Evolutionary conservation across 805 yeast species (phyloP).

Genomic region (Kurtzmaniella cleridarum): DNA sequence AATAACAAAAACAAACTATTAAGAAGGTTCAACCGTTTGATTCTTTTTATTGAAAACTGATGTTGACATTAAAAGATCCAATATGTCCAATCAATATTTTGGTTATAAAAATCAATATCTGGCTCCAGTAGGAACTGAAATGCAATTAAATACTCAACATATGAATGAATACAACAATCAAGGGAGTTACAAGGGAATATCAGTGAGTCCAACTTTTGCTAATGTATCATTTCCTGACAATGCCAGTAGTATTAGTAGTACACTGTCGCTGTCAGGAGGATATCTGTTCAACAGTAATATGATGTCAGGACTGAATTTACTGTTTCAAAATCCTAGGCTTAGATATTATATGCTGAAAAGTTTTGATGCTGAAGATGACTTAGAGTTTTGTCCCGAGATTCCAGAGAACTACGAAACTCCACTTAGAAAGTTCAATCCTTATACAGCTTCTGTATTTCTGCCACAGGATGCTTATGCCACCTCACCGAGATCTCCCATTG

Average conservation of each 20-base stretch:
- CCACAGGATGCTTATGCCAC: conserved; percentile 26
- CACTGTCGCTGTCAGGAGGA: background rate
- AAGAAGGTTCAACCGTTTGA: too few relatives aligned
- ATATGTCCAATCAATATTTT: conserved; percentile 4
- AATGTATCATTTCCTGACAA: background rate
- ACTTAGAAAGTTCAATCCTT: conserved; percentile 57
- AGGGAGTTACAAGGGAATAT: too few relatives aligned
- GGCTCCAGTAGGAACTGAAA: background rate
- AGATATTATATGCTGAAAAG: conserved; percentile 55
- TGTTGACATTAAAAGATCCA: background rate
- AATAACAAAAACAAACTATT: too few relatives aligned
- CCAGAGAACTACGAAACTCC: conserved; percentile 25
- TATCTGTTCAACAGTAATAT: background rate
- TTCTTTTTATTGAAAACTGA: too few relatives aligned
- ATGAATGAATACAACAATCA: background rate
- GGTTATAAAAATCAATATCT: conserved; percentile 3
- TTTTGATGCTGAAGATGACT: conserved; percentile 58
- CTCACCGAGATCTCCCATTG: conserved; percentile 6
- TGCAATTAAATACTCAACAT: background rate
- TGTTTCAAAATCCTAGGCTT: conserved; percentile 45
- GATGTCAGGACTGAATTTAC: conserved; percentile 18
- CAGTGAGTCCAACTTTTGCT: conserved; percentile 2
- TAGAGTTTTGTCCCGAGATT: conserved; percentile 62
- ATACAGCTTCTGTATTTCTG: conserved; percentile 58
- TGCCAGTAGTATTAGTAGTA: conserved; percentile 3